Evolutionary conservation across 345 rosid species (phyloP).

Genomic region (Arabidopsis suecica): DNA sequence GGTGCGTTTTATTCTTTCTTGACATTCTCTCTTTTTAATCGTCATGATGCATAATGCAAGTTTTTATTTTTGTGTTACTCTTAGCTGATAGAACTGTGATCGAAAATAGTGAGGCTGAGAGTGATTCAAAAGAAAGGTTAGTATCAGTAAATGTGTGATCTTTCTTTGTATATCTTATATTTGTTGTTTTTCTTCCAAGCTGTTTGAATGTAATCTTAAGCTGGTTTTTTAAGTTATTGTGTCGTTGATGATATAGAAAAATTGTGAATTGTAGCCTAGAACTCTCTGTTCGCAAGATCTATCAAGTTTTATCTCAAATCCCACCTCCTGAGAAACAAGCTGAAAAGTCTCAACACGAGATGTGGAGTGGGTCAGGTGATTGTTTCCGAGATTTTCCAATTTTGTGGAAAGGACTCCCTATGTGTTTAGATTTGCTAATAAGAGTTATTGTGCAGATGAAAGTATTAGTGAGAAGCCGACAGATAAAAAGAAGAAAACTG

Average conservation of each 20-base stretch:
- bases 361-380: conserved; percentile 92
- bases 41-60: conserved; percentile 10
- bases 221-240: background rate
- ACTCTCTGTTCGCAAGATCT: conserved; percentile 55
- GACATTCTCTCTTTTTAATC: background rate
- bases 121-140: conserved; percentile 56
- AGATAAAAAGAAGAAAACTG: conserved; percentile 48
- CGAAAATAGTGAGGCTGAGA: conserved; percentile 35
- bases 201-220: background rate
- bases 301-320: conserved; percentile 59
- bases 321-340: conserved; percentile 56
- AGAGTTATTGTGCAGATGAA: conserved; percentile 34
- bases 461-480: conserved; percentile 18
- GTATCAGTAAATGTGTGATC: conserved; percentile 24
- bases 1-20: conserved; percentile 46
- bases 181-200: background rate
- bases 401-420: background rate
- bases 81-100: conserved; percentile 42
- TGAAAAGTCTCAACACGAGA: conserved; percentile 56
- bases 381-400: conserved; percentile 12
- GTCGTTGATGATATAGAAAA: conserved; percentile 4
- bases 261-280: conserved; percentile 55
- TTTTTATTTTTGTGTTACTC: background rate
- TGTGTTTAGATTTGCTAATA: conserved; percentile 15
- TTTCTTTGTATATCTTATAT: conserved; percentile 1